Percentiles rank a stretch among this genome's conserved stretches.
phyloP scores from a whole-genome alignment of 768 basidiomycete species.

The Brasilioporus rufonigricans region DNA sequence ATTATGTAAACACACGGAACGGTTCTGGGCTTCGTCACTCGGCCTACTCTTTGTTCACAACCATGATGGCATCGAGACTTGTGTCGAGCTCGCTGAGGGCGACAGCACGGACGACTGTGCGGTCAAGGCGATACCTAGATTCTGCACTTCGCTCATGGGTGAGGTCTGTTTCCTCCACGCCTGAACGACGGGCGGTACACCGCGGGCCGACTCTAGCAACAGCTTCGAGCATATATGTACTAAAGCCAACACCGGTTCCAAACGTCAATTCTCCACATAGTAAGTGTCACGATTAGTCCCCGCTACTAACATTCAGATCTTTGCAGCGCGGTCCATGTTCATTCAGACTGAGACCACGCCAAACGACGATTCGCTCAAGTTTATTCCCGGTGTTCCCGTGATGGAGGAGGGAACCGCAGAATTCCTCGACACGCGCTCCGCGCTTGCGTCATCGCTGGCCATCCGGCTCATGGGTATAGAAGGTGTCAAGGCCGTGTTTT shows the following conservation, averaged over 20 bases:
- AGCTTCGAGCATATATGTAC: constrained; percentile 27
- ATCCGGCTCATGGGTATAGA: constrained; percentile 93
- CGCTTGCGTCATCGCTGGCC: constrained; percentile 91
- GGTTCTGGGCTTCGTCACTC: not conserved
- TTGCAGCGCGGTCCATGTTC: constrained; percentile 85
- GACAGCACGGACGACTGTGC: not conserved
- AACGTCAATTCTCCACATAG: constrained; percentile 30
- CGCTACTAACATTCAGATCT: not conserved
- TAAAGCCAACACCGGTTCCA: not conserved
- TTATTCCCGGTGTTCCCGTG: constrained; percentile 89
- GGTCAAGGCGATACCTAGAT: constrained; percentile 5
- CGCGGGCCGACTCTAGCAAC: constrained; percentile 35
- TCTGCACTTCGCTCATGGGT: constrained; percentile 18
- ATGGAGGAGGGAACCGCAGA: constrained; percentile 90
- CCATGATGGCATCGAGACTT: constrained; percentile 20
- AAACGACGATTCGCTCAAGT: constrained; percentile 96
- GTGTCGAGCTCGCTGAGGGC: constrained; percentile 17
- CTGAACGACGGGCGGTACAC: constrained; percentile 21
- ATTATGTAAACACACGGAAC: constrained; percentile 23
- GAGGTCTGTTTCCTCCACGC: constrained; percentile 25
- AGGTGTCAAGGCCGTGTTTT: constrained; percentile 87
- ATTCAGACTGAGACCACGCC: constrained; percentile 98
- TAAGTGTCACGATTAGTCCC: constrained; percentile 20
- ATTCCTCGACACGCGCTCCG: constrained; percentile 85
- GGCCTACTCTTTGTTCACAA: not conserved